phyloP scores from a whole-genome alignment of 768 basidiomycete species.

The Wakefieldia striispora region DNA sequence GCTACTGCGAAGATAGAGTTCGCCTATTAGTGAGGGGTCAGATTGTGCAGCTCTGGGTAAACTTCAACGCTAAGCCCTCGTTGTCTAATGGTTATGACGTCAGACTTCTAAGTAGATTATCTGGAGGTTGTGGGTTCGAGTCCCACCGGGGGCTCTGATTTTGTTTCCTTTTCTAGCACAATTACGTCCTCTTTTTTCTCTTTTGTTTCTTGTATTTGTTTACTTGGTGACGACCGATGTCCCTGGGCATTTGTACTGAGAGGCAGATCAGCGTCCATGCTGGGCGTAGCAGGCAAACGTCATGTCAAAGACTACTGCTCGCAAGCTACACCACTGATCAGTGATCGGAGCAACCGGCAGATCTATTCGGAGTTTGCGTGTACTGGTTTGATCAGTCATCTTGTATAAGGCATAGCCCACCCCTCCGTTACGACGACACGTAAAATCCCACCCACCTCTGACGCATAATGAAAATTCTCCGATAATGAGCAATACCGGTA shows the following conservation, averaged over 20 bases:
- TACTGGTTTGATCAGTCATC: constrained; percentile 6
- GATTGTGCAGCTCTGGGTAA: background rate
- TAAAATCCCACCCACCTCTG: constrained; percentile 18
- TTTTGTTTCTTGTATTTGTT: constrained; percentile 19
- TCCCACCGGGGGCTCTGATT: constrained; percentile 69
- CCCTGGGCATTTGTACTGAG: no score
- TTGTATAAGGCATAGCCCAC: constrained; percentile 10
- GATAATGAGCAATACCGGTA: background rate
- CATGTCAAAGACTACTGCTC: no score
- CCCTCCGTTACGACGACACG: constrained; percentile 12
- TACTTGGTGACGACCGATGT: no score
- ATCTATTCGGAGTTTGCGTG: constrained; percentile 3
- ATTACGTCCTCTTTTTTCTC: constrained; percentile 14
- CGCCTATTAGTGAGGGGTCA: background rate
- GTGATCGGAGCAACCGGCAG: background rate
- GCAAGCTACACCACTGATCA: background rate
- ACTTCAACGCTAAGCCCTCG: constrained; percentile 47
- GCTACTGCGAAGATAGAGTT: no score
- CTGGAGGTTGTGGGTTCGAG: constrained; percentile 88
- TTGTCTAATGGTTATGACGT: constrained; percentile 92
- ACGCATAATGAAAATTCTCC: background rate
- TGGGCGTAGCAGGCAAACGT: no score
- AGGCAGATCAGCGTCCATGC: no score
- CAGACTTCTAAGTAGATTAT: constrained; percentile 83
- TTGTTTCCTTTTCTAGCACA: constrained; percentile 10